Conservation (phyloP, 2,329 filamentous ascomycete species). For the Xylariaceae sp. region DNA sequence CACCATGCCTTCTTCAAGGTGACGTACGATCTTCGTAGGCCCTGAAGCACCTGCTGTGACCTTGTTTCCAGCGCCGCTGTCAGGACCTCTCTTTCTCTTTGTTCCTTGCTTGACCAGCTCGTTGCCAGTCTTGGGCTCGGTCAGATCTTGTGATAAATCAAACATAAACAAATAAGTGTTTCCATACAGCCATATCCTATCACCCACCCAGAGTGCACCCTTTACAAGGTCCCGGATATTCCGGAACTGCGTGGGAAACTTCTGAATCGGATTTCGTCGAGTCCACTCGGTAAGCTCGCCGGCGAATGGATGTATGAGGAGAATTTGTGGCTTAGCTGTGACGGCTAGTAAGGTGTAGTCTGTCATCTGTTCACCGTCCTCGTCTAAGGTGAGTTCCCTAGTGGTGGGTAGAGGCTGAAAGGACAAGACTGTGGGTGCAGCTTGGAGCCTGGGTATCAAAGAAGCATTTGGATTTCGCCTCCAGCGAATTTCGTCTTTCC, state of each 20-base stretch:
- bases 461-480: slow-evolving; percentile 67
- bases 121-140: slow-evolving; percentile 32
- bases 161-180: slow-evolving; percentile 89
- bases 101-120: slow-evolving; percentile 33
- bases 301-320: slow-evolving; percentile 75
- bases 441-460: slow-evolving; percentile 66
- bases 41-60: slow-evolving; percentile 43
- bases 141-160: slow-evolving; percentile 71
- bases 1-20: slow-evolving; percentile 15
- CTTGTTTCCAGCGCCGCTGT: slow-evolving; percentile 52
- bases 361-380: slow-evolving; percentile 29
- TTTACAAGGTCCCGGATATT: slow-evolving; percentile 76
- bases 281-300: slow-evolving; percentile 84
- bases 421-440: slow-evolving; percentile 64
- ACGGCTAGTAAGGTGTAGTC: slow-evolving; percentile 53
- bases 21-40: slow-evolving; percentile 29
- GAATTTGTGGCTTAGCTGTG: slow-evolving; percentile 62
- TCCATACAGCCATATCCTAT: slow-evolving; percentile 83
- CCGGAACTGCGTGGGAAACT: slow-evolving; percentile 71
- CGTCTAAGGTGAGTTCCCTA: slow-evolving; percentile 20
- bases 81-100: slow-evolving; percentile 55
- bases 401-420: slow-evolving; percentile 56
- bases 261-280: slow-evolving; percentile 72
- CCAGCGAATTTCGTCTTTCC: slow-evolving; percentile 63
- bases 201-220: slow-evolving; percentile 79